Conservation (phyloP, 306 rosid genomes). For the Chamaecrista fasciculata region DNA sequence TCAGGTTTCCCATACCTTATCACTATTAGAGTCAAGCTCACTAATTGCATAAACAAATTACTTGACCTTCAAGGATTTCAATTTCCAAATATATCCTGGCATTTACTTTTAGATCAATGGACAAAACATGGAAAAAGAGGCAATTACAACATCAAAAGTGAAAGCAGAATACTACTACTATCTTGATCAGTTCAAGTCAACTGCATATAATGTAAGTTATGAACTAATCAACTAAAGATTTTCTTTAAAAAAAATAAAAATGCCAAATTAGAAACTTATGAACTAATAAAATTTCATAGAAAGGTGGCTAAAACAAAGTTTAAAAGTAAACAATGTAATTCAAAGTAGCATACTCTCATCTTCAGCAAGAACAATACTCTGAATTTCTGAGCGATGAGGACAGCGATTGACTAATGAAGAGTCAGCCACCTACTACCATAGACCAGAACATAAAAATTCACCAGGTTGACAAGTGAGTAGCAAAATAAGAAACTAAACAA, state of each 20-base stretch:
- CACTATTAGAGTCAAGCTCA: neutral
- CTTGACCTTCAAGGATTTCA: neutral
- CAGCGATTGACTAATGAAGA: constrained; percentile 62
- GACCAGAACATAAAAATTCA: constrained; percentile 10
- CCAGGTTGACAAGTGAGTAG: constrained; percentile 13
- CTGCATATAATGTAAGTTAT: neutral
- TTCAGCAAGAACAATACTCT: constrained; percentile 73
- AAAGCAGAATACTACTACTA: neutral
- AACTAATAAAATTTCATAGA: neutral
- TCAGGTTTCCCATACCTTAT: neutral
- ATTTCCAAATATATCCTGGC: neutral
- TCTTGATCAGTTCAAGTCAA: neutral
- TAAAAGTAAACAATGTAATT: neutral
- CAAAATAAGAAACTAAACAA: constrained; percentile 8
- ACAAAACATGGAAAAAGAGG: neutral
- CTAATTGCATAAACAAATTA: neutral
- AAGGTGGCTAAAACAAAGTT: constrained; percentile 6
- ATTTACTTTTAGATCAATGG: neutral
- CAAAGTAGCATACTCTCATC: constrained; percentile 59
- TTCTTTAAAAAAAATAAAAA: neutral
- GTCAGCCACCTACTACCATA: constrained; percentile 58
- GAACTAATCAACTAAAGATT: neutral
- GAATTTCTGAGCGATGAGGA: constrained; percentile 95
- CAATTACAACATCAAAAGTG: neutral
- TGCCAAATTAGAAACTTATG: neutral